Conservation (phyloP, 1,284 basidiomycete species). For the Ganoderma sinense region DNA sequence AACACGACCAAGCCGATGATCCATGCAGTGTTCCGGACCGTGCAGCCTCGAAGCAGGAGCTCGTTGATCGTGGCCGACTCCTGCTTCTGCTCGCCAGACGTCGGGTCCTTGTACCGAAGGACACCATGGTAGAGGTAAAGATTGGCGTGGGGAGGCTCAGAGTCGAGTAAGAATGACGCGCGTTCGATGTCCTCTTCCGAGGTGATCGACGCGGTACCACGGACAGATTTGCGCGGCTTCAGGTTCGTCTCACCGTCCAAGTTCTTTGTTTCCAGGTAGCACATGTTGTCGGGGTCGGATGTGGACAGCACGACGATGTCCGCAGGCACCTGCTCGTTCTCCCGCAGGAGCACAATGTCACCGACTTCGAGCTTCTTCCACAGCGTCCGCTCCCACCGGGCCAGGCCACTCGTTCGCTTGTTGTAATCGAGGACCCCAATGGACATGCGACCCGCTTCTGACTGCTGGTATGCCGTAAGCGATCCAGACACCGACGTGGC, state of each 20-base stretch:
- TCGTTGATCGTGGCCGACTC: constrained; percentile 91
- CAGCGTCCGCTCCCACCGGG: constrained; percentile 92
- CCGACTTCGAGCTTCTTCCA: constrained; percentile 99
- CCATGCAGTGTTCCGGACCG: constrained; percentile 95
- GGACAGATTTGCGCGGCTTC: constrained; percentile 84
- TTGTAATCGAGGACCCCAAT: constrained; percentile 84
- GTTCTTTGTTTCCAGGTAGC: constrained; percentile 95
- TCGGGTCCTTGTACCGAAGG: constrained; percentile 72
- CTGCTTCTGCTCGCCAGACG: constrained; percentile 59
- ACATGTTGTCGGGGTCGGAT: constrained; percentile 85
- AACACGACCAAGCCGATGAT: constrained; percentile 94
- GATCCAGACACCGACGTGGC: constrained; percentile 38
- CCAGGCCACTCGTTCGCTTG: constrained; percentile 72
- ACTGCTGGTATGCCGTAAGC: constrained; percentile 58
- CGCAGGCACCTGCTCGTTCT: constrained; percentile 96
- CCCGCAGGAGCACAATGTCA: constrained; percentile 90
- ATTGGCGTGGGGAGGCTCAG: constrained; percentile 94
- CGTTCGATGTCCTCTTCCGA: constrained; percentile 94
- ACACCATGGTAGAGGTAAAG: constrained; percentile 92
- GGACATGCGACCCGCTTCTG: constrained; percentile 57
- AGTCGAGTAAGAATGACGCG: constrained; percentile 87
- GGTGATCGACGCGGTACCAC: constrained; percentile 78
- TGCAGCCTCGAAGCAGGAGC: constrained; percentile 90
- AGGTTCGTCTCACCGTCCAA: constrained; percentile 98
- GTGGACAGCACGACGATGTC: constrained; percentile 92